Evolutionary conservation across 768 basidiomycete genomes (phyloP).

Genomic region (Cubamyces sp.): DNA sequence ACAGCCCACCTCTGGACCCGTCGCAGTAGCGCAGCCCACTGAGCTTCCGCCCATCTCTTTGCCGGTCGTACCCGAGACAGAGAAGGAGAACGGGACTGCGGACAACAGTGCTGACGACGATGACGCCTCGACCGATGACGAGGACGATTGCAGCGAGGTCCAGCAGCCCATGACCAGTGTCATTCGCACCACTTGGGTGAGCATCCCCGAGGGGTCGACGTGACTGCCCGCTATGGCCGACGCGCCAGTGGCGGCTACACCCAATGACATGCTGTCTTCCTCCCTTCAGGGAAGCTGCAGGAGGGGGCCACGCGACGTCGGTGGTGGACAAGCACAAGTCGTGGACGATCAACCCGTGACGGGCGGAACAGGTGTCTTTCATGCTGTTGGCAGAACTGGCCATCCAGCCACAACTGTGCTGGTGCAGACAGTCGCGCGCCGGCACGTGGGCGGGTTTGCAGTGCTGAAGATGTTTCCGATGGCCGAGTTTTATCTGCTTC

Average conservation of each 20-base stretch:
- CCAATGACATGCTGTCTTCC: not conserved
- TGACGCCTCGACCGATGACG: slow-evolving; percentile 44
- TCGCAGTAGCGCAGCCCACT: not conserved
- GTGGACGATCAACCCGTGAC: slow-evolving; percentile 9
- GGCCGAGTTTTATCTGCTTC: slow-evolving; percentile 33
- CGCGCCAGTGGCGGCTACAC: not conserved
- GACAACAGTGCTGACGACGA: slow-evolving; percentile 46
- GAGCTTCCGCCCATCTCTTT: slow-evolving; percentile 1
- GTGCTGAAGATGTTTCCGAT: slow-evolving; percentile 27
- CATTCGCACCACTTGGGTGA: slow-evolving; percentile 19
- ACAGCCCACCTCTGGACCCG: slow-evolving; percentile 22
- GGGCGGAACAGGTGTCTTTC: slow-evolving; percentile 2
- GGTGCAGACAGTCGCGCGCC: slow-evolving; percentile 18
- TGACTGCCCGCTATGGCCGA: slow-evolving; percentile 23
- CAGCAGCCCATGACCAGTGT: slow-evolving; percentile 19
- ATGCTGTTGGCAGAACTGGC: slow-evolving; percentile 2
- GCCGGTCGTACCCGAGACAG: slow-evolving; percentile 12
- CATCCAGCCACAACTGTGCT: slow-evolving; percentile 5
- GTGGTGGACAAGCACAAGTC: not conserved
- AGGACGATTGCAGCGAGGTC: slow-evolving; percentile 31
- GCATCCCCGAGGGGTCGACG: slow-evolving; percentile 13
- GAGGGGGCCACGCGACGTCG: no score
- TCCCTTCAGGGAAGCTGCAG: not conserved
- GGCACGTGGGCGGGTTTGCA: slow-evolving; percentile 31
- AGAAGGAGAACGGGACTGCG: slow-evolving; percentile 32